A percentile compares a stretch with the other conserved stretches of the same genome.
These are phyloP conservation scores for Erysimum cheiri DNA, from an alignment of 441 rosid genomes.

Conservation along the genomic window DNA sequence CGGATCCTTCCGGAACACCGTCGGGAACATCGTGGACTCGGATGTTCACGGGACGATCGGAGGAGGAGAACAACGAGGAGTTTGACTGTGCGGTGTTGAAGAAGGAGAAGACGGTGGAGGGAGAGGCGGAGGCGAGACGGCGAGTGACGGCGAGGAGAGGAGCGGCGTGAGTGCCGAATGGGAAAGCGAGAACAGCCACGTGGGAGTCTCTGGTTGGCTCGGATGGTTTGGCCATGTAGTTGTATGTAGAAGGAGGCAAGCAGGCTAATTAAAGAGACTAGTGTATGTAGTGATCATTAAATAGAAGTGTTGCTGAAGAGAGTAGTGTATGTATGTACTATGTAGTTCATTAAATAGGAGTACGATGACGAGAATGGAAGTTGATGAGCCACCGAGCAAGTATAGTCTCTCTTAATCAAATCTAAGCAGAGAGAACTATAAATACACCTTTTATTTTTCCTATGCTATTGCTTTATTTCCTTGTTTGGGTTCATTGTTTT, in stretches of 20 bases:
- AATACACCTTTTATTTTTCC: too few species aligned
- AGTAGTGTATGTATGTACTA: too few species aligned
- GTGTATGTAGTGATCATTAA: not conserved
- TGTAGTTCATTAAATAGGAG: not conserved
- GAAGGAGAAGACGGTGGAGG: conserved; percentile 54
- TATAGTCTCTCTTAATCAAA: too few species aligned
- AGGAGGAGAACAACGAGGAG: conserved; percentile 36
- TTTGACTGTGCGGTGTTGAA: conserved; percentile 52
- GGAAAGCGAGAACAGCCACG: conserved; percentile 57
- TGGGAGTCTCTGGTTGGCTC: conserved; percentile 34
- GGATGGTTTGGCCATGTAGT: conserved; percentile 17
- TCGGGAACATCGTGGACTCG: conserved; percentile 47
- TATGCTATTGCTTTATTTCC: too few species aligned
- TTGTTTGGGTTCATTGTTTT: too few species aligned
- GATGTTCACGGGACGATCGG: conserved; percentile 35
- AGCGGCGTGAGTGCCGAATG: conserved; percentile 50
- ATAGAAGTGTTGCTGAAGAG: not conserved
- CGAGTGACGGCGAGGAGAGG: conserved; percentile 48
- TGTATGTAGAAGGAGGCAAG: not conserved
- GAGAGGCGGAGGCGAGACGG: conserved; percentile 52
- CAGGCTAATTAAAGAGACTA: too few species aligned
- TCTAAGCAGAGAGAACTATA: too few species aligned
- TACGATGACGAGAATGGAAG: not conserved
- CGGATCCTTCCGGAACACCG: conserved; percentile 54
- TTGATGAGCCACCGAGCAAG: not conserved